phyloP scores from a whole-genome alignment of 2,329 filamentous ascomycete genomes.

The Albophoma yamanashiensis region DNA sequence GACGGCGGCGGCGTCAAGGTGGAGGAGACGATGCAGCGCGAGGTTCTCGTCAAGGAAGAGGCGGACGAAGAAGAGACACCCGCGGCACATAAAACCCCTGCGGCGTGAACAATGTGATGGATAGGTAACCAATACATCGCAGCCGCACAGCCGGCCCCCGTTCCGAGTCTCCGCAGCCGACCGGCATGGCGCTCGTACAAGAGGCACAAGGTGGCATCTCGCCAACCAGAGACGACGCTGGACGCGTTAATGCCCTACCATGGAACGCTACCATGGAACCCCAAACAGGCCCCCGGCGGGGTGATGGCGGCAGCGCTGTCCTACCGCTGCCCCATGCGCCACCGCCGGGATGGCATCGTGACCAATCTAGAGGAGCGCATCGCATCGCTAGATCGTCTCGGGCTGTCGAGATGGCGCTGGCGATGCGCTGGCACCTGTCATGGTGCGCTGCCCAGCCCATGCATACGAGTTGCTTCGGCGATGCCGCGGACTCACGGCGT shows the following conservation, averaged over 20 bases:
- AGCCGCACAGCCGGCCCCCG: not conserved
- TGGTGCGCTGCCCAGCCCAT: not conserved
- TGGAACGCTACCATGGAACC: not conserved
- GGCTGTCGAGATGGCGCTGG: not conserved
- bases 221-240: not conserved
- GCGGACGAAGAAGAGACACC: not conserved
- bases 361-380: not conserved
- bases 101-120: not conserved
- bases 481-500: not conserved
- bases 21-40: slow-evolving; percentile 8
- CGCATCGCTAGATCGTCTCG: not conserved
- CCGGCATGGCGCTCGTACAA: not conserved
- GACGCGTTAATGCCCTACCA: slow-evolving; percentile 1
- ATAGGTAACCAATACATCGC: not conserved
- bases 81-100: not conserved
- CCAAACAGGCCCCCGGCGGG: not conserved
- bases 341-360: not conserved
- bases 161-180: not conserved
- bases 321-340: not conserved
- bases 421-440: not conserved
- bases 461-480: not conserved
- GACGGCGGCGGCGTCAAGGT: slow-evolving; percentile 12
- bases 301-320: not conserved
- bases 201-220: not conserved
- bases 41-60: slow-evolving; percentile 1